Evolutionary conservation across 2,329 filamentous ascomycete genomes (phyloP).

Genomic region (Neonectria neomacrospora): DNA sequence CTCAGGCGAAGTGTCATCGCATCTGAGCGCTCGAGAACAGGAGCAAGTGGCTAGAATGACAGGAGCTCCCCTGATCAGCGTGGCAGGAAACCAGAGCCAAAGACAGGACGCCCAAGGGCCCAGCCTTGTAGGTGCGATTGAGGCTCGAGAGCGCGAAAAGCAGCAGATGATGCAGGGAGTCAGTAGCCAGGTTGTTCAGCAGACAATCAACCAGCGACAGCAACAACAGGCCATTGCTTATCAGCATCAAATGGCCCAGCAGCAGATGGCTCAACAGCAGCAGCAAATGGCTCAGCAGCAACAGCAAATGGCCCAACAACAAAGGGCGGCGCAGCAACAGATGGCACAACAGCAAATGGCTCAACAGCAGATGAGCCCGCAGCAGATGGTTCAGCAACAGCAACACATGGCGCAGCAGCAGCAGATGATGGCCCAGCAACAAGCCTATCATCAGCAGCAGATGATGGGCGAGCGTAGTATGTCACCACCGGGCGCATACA

Average conservation of each 20-base stretch:
- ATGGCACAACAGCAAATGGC: conserved; percentile 43
- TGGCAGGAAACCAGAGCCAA: conserved; percentile 66
- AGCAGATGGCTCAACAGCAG: conserved; percentile 62
- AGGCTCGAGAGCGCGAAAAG: conserved; percentile 82
- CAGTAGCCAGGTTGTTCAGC: conserved; percentile 35
- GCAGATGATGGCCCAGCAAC: conserved; percentile 34
- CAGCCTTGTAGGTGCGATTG: conserved; percentile 82
- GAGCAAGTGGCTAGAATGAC: conserved; percentile 88
- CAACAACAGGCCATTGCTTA: conserved; percentile 45
- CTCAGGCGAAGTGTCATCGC: conserved; percentile 55
- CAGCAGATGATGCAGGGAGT: conserved; percentile 48
- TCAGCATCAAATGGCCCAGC: conserved; percentile 49
- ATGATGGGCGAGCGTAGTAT: conserved; percentile 41
- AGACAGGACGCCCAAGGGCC: conserved; percentile 62
- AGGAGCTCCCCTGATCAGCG: conserved; percentile 77
- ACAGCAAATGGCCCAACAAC: conserved; percentile 27
- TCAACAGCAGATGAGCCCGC: conserved; percentile 43
- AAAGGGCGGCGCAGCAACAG: conserved; percentile 40
- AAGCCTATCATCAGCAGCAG: conserved; percentile 33
- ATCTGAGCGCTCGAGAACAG: conserved; percentile 87
- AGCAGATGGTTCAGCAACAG: conserved; percentile 42
- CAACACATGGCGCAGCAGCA: conserved; percentile 48
- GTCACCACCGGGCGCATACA: conserved; percentile 41
- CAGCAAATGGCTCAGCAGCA: conserved; percentile 46
- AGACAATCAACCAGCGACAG: conserved; percentile 46